Base-by-base conservation (phyloP, 2,329 filamentous ascomycete species). In the Calonectria hongkongensis region DNA sequence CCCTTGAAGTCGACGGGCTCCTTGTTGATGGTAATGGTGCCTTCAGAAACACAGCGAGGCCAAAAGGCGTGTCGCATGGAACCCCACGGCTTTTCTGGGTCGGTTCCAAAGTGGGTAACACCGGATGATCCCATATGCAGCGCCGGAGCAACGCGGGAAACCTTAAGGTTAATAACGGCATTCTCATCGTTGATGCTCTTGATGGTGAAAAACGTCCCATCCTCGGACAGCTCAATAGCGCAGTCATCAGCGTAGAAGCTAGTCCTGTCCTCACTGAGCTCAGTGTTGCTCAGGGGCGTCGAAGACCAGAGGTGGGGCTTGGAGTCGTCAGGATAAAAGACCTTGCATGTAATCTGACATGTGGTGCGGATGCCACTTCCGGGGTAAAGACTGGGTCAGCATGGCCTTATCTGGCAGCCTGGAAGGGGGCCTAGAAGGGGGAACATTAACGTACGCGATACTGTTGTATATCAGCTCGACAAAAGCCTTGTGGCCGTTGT, bases 381-480 rank as follows among this genome's bases (percentile, higher is more conserved):
- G 21, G 71, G 65, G 15, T 13, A 74, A 75, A 50, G 18, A 18
- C 54, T 15, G 33, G 54, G 54, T 60, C 54, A 60, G 54, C 54
- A 60, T 27, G 54, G 15, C 33, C 36, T 28, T 45, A 63, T 63
- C 25, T 63, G 58, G 12, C 47, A 33, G 47, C 76, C 54, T 78
- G 74, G 45, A 36, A 60, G 21, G 47, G 30, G 5, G 9, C 33
- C 33, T 9, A 12, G 33, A 33, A 68, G 58, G 58, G 58, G 36
- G 18, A 43, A 54, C 71, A 64, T 66, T n/a, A 28, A n/a, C 93
- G 85, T 92, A 98, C 96, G 91, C 94, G 84, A 99, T 94, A 86
- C 98, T 98, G 88, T 94, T 98, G 89, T 98, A 98, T 84, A 99
- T 98, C 85, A 98, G 90, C 88, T 99, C 97, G 72, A 91, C 92